A percentile compares a stretch with the other conserved stretches of the same genome.
These are phyloP conservation scores for Candida chauliodis DNA, from an alignment of 805 yeast species.

Conservation along the genomic window DNA sequence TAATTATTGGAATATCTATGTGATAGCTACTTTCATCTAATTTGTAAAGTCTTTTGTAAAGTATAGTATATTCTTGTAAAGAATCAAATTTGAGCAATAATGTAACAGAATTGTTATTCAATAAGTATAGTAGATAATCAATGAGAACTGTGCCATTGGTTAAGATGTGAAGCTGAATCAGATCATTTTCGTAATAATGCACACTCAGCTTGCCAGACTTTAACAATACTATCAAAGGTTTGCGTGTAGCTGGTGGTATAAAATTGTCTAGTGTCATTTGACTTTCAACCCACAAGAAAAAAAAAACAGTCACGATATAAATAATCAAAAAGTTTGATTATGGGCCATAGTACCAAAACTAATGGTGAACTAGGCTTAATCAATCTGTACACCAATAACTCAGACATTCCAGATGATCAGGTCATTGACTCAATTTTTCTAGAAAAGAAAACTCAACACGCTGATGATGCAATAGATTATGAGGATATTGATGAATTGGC, in stretches of 20 bases:
- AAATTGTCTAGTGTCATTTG: neutral
- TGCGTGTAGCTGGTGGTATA: neutral
- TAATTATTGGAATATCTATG: neutral
- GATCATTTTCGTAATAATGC: conserved; percentile 2
- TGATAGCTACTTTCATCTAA: neutral
- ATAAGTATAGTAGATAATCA: neutral
- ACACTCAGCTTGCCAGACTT: conserved; percentile 3
- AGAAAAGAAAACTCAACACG: conserved; percentile 55
- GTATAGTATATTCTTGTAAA: neutral
- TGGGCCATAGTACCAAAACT: conserved; percentile 8
- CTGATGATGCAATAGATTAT: conserved; percentile 89
- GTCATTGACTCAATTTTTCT: conserved; percentile 36
- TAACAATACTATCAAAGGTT: conserved; percentile 2
- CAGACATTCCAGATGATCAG: conserved; percentile 34
- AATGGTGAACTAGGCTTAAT: conserved; percentile 6
- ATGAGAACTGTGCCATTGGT: neutral
- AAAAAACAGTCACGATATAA: conserved; percentile 4
- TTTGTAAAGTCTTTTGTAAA: neutral
- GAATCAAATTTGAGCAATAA: neutral
- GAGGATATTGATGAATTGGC: conserved; percentile 95
- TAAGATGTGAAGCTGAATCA: neutral
- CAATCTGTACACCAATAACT: conserved; percentile 15
- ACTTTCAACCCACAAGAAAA: neutral
- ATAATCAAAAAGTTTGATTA: conserved; percentile 3
- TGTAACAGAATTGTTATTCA: neutral